Conservation (phyloP, 2,329 filamentous ascomycete species). For the Plenodomus tracheiphilus region DNA sequence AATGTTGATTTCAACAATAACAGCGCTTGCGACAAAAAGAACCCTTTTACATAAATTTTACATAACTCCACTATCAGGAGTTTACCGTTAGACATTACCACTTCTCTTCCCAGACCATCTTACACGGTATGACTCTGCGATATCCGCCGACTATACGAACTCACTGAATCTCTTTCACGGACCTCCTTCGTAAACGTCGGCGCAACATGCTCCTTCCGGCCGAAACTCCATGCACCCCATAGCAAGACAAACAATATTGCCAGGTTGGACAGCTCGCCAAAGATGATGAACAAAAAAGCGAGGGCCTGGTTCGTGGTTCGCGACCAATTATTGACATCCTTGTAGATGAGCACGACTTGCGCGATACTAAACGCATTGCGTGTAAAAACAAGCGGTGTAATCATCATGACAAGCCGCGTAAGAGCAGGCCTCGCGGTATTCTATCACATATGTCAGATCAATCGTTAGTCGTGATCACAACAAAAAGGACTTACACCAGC, state of each 20-base stretch:
- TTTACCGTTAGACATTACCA: no score
- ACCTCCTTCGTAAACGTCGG: constrained; percentile 4
- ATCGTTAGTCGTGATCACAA: not conserved
- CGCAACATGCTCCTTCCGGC: constrained; percentile 8
- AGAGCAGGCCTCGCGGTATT: constrained; percentile 8
- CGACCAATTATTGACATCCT: constrained; percentile 15
- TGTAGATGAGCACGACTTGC: constrained; percentile 17
- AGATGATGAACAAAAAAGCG: constrained; percentile 26
- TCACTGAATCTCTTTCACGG: constrained; percentile 1
- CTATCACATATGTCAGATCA: not conserved
- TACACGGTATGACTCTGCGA: no score
- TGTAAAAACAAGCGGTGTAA: constrained; percentile 15
- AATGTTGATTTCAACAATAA: no score
- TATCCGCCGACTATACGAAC: not conserved
- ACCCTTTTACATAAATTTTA: no score
- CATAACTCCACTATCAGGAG: no score
- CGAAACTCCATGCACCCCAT: constrained; percentile 16
- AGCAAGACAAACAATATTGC: constrained; percentile 14
- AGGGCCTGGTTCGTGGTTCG: constrained; percentile 21
- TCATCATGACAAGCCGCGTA: constrained; percentile 14
- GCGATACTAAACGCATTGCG: constrained; percentile 23
- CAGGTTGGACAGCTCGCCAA: constrained; percentile 16
- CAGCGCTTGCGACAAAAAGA: no score
- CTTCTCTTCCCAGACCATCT: no score
- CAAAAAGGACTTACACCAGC: constrained; percentile 10